Percentiles rank a stretch among this genome's conserved stretches.
These are phyloP conservation scores for Posidonia australis DNA, from an alignment of 106 monocot genomes.

Conservation along the genomic window DNA sequence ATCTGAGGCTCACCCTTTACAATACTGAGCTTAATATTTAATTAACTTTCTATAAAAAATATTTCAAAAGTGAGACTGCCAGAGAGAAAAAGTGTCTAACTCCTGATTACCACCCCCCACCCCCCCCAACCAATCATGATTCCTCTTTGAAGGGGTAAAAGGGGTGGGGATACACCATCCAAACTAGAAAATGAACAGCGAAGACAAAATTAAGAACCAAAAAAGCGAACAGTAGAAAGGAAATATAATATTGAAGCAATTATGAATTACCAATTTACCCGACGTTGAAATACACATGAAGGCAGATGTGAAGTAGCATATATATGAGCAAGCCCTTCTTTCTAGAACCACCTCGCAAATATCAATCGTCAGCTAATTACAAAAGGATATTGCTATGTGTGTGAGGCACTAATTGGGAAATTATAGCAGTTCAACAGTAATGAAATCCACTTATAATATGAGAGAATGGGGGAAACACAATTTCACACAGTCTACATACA, in stretches of 20 bases:
- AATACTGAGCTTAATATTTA: too few relatives aligned
- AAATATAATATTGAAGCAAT: background rate
- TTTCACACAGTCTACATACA: conserved; percentile 28
- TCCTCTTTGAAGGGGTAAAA: too few relatives aligned
- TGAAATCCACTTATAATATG: background rate
- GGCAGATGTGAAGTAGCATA: conserved; percentile 46
- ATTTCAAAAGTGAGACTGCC: too few relatives aligned
- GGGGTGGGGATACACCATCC: background rate
- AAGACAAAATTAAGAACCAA: background rate
- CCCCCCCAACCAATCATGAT: too few relatives aligned
- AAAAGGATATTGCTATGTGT: background rate
- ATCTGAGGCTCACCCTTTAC: too few relatives aligned
- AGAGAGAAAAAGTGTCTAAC: too few relatives aligned
- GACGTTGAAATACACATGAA: conserved; percentile 26
- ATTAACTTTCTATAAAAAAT: too few relatives aligned
- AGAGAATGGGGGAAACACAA: background rate
- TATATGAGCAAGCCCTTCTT: conserved; percentile 60
- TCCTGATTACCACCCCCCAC: too few relatives aligned
- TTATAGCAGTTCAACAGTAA: background rate
- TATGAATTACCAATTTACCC: conserved; percentile 25
- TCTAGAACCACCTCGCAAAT: conserved; percentile 47
- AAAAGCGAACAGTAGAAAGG: background rate
- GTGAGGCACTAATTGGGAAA: background rate
- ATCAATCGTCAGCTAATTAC: conserved; percentile 3
- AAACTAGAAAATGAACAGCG: background rate